Evolutionary conservation across 495 filamentous ascomycete genomes (phyloP).

Genomic region (Xylaria venustula): DNA sequence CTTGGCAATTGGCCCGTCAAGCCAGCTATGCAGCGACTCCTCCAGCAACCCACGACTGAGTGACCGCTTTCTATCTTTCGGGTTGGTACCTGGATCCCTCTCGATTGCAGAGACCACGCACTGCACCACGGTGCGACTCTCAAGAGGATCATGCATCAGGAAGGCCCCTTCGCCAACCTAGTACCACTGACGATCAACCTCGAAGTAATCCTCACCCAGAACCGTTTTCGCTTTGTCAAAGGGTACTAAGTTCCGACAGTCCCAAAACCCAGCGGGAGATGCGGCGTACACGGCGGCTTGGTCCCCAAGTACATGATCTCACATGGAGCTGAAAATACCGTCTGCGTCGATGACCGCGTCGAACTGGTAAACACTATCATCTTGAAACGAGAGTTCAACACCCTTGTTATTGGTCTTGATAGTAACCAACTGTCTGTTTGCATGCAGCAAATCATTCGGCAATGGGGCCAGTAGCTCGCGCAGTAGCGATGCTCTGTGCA

Average conservation of each 20-base stretch:
- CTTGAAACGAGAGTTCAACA: neutral
- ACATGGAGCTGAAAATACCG: constrained; percentile 25
- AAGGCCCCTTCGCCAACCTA: constrained; percentile 21
- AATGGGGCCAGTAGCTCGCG: constrained; percentile 13
- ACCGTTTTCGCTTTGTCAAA: constrained; percentile 14
- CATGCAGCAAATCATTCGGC: constrained; percentile 1
- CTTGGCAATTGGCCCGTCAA: neutral
- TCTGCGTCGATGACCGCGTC: constrained; percentile 31
- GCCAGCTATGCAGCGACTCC: neutral
- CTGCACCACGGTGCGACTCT: constrained; percentile 16
- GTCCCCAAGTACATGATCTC: constrained; percentile 14
- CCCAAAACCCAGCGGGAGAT: constrained; percentile 20
- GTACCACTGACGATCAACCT: constrained; percentile 14
- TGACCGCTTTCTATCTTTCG: neutral
- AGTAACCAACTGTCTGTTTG: neutral
- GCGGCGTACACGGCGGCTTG: constrained; percentile 5
- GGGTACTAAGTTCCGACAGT: constrained; percentile 15
- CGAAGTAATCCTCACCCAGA: constrained; percentile 17
- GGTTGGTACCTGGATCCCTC: neutral
- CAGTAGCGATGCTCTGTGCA: constrained; percentile 11
- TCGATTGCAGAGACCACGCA: constrained; percentile 14
- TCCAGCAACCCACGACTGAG: neutral
- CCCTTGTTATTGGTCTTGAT: neutral
- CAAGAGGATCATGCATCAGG: constrained; percentile 13
- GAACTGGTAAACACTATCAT: neutral